These are phyloP conservation scores for Suhomyces kilbournensis DNA, from an alignment of 805 yeast genomes.

Conservation along the genomic window DNA sequence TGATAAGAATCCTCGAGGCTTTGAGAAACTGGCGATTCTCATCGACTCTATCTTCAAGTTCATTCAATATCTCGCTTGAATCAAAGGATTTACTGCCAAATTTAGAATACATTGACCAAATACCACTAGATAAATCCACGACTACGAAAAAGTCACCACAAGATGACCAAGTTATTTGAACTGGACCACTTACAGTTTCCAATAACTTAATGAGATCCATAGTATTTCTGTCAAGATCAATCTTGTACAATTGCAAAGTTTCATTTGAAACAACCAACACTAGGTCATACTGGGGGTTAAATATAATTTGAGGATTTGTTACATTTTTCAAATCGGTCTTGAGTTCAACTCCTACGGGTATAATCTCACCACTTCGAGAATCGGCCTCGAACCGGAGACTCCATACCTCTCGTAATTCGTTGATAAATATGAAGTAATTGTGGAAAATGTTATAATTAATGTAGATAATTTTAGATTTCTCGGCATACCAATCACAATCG, in stretches of 20 bases:
- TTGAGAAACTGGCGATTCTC: constrained; percentile 21
- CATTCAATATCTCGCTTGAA: constrained; percentile 21
- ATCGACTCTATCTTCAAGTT: constrained; percentile 15
- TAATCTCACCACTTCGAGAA: not conserved
- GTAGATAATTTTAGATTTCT: constrained; percentile 13
- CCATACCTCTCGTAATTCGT: constrained; percentile 26
- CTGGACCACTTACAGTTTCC: not conserved
- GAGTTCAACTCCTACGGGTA: constrained; percentile 3
- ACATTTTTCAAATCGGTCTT: not conserved
- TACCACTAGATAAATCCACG: constrained; percentile 16
- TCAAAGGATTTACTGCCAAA: constrained; percentile 33
- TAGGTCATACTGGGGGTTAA: constrained; percentile 24
- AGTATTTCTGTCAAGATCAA: constrained; percentile 2
- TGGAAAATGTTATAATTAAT: constrained; percentile 24
- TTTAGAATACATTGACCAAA: constrained; percentile 33
- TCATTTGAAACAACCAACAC: constrained; percentile 13
- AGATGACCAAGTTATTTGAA: constrained; percentile 30
- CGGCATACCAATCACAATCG: constrained; percentile 29
- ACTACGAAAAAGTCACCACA: constrained; percentile 32
- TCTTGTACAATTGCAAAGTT: constrained; percentile 7
- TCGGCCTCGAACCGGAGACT: constrained; percentile 5
- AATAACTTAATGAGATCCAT: not conserved
- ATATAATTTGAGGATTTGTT: constrained; percentile 6
- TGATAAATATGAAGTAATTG: constrained; percentile 29
- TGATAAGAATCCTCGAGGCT: constrained; percentile 21